These are phyloP conservation scores for Pisolithus tinctorius DNA, from an alignment of 768 basidiomycete species.

Conservation along the genomic window DNA sequence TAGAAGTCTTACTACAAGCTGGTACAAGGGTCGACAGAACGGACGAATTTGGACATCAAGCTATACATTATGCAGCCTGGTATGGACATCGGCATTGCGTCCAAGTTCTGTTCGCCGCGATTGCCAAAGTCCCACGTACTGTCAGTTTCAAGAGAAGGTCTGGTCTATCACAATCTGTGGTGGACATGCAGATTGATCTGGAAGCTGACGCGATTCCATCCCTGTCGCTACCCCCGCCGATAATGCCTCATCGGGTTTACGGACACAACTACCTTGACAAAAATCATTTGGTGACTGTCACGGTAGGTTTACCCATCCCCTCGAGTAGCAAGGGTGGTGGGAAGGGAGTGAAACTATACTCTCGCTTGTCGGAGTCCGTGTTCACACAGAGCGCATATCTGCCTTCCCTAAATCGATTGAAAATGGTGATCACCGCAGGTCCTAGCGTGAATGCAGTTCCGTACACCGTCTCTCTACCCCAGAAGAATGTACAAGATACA, in stretches of 20 bases:
- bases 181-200: conserved; percentile 40
- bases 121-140: conserved; percentile 14
- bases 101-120: conserved; percentile 44
- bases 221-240: conserved; percentile 93
- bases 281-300: conserved; percentile 78
- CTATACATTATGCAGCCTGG: conserved; percentile 96
- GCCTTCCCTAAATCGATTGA: conserved; percentile 72
- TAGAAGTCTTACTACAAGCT: conserved; percentile 72
- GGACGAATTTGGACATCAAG: conserved; percentile 81
- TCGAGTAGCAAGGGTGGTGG: conserved; percentile 30
- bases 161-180: conserved; percentile 20
- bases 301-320: conserved; percentile 56
- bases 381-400: conserved; percentile 61
- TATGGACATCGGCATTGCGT: conserved; percentile 78
- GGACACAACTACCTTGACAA: conserved; percentile 94
- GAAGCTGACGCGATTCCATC: conserved; percentile 92
- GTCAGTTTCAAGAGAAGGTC: conserved; percentile 14
- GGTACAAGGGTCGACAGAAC: conserved; percentile 66
- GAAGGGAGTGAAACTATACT: conserved; percentile 57
- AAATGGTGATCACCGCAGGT: conserved; percentile 90
- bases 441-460: conserved; percentile 82
- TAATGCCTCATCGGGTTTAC: conserved; percentile 96
- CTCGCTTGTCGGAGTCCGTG: conserved; percentile 64
- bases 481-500: conserved; percentile 59
- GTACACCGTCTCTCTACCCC: conserved; percentile 83